Conservation (phyloP, 306 rosid genomes). For the Prunus campanulata region DNA sequence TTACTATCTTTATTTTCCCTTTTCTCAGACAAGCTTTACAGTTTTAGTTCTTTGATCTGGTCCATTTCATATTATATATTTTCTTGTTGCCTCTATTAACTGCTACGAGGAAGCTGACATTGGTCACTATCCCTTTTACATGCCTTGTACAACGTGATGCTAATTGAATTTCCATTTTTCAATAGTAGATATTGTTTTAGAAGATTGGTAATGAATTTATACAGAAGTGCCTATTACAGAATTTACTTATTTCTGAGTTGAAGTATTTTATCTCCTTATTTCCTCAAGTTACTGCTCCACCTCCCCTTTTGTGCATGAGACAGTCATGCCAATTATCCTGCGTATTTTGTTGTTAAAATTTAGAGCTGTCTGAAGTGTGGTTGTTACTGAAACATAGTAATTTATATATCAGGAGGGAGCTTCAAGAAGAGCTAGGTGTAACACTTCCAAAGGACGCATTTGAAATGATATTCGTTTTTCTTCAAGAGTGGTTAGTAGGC, state of each 20-base stretch:
- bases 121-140: background rate
- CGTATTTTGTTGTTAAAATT: background rate
- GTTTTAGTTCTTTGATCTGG: background rate
- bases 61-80: background rate
- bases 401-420: slow-evolving; percentile 76
- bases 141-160: background rate
- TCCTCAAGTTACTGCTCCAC: background rate
- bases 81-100: background rate
- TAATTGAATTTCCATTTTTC: background rate
- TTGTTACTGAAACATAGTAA: slow-evolving; percentile 9
- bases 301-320: background rate
- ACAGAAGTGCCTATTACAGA: background rate
- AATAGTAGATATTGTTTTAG: background rate
- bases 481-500: slow-evolving; percentile 72
- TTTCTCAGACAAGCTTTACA: background rate
- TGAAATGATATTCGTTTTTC: slow-evolving; percentile 69
- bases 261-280: background rate
- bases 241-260: background rate
- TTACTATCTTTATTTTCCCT: background rate
- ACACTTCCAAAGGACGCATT: slow-evolving; percentile 85
- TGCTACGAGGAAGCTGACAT: background rate
- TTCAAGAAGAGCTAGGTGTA: slow-evolving; percentile 89
- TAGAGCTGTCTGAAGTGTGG: background rate
- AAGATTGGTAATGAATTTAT: background rate
- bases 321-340: background rate